A percentile compares a stretch with the other conserved stretches of the same genome.
phyloP scores from a whole-genome alignment of 768 basidiomycete species.

The Crassisporium funariophilum region DNA sequence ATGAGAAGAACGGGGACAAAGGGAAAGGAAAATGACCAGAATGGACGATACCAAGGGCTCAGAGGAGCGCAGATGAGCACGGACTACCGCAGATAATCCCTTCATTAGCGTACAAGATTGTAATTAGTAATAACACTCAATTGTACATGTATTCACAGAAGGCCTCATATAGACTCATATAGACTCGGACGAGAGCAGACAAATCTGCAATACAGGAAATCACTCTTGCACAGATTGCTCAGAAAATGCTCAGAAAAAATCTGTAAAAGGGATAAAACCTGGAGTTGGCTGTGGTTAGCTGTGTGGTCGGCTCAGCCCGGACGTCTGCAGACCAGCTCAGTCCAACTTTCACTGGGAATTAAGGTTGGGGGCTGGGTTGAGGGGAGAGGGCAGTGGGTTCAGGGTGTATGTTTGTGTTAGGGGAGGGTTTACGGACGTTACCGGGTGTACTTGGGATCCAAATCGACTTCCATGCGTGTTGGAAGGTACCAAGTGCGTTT shows the following conservation, averaged over 20 bases:
- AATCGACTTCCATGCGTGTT: too few relatives aligned
- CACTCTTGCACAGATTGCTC: background rate
- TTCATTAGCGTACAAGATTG: background rate
- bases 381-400: too few relatives aligned
- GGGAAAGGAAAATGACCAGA: background rate
- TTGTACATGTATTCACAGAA: background rate
- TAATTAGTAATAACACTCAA: background rate
- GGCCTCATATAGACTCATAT: background rate
- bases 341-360: background rate
- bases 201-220: background rate
- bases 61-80: background rate
- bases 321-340: background rate
- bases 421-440: too few relatives aligned
- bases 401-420: too few relatives aligned
- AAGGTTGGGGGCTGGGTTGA: too few relatives aligned
- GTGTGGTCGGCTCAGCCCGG: background rate
- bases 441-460: too few relatives aligned
- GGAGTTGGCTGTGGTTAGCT: background rate
- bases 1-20: background rate
- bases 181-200: background rate
- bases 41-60: background rate
- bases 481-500: too few relatives aligned
- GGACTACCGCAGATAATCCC: background rate
- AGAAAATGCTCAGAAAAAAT: background rate
- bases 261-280: background rate